phyloP scores from a whole-genome alignment of 495 filamentous ascomycete genomes.

The Penicillium bovifimosum region DNA sequence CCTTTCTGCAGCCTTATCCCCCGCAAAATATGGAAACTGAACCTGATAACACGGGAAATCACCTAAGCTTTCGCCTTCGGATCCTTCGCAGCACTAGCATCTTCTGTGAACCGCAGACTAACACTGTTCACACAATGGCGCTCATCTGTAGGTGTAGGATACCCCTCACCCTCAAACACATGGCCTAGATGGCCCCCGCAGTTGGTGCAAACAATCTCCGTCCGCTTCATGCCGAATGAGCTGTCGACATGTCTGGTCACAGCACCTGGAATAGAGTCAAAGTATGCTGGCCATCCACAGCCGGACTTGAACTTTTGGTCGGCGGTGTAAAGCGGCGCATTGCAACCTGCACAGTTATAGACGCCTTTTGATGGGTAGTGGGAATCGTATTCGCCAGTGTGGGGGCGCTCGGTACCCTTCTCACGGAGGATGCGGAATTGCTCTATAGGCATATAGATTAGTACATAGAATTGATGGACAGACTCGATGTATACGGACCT shows the following conservation, averaged over 20 bases:
- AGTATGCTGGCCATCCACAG: constrained; percentile 98
- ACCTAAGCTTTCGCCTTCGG: constrained; percentile 28
- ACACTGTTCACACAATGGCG: constrained; percentile 95
- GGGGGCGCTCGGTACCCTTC: constrained; percentile 82
- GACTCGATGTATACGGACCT: constrained; percentile 54
- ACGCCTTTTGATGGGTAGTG: constrained; percentile 69
- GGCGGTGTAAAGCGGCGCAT: constrained; percentile 83
- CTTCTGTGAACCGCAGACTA: constrained; percentile 75
- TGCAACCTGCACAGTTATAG: constrained; percentile 82
- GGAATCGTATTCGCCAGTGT: constrained; percentile 78
- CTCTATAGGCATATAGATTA: constrained; percentile 45
- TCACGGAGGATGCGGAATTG: constrained; percentile 90
- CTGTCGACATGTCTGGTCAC: constrained; percentile 74
- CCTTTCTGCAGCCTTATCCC: constrained; percentile 5
- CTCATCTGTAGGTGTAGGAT: constrained; percentile 86
- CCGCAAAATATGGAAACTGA: constrained; percentile 5
- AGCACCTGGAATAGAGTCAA: constrained; percentile 85
- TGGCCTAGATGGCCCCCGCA: constrained; percentile 96
- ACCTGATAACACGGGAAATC: neutral
- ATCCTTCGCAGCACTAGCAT: constrained; percentile 32
- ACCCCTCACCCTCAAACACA: constrained; percentile 96
- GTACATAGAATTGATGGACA: too few species aligned
- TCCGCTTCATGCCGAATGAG: constrained; percentile 75
- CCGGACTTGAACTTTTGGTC: constrained; percentile 91
- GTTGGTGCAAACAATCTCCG: constrained; percentile 88